Evolutionary conservation across 2,329 filamentous ascomycete species (phyloP), one percentile per base, ranked within the genome.

Genomic region (Daldinia sp.): DNA sequence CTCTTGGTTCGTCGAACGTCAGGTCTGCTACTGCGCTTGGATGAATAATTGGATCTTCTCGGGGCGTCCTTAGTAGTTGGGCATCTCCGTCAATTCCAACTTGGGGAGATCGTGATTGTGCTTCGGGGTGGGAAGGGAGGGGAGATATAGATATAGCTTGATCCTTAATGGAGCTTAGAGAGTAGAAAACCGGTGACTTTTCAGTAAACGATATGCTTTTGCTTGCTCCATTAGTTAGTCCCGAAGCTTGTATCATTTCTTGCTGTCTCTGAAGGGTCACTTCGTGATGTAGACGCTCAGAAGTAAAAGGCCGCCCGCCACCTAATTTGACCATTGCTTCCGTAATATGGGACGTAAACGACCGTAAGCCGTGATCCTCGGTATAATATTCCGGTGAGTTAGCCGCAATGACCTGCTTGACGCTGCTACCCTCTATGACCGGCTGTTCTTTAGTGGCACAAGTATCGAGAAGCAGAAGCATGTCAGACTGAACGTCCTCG

Each of bases 331-430:
- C 79, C 10, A 91, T 81, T 18, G 87, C 84, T 30, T 89, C 86
- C 28, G 82, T 80, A 18, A 90, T 78, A 68, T 83, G 84, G n/a
- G 82, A 83, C 0, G 88, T 89, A 70, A 91, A 90, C 1, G 87
- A 87, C 46, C 82, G 82, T n/a, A 82, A 77, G n/a, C 80, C 78
- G 28, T 81, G 75, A 37, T 85, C 84, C 42, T 80, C 79, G 10
- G 77, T 74, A 58, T 78, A 81, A 62, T 85, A 83, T n/a, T 89
- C 88, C 6, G 84, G 81, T 1, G 82, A 83, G 72, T 82, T 86
- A n/a, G 88, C 87, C 5, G 88, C 88, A 71, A 91, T 89, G 50
- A 85, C 84, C 76, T 91, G 88, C 77, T 90, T 91, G 20, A 85
- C 79, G 30, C 87, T 88, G 72, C 86, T 83, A 65, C 84, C 86